Evolutionary conservation across 1,139 yeast species (phyloP), one percentile per base, ranked within the genome.

Genomic region (Blastobotrys serpentis): DNA sequence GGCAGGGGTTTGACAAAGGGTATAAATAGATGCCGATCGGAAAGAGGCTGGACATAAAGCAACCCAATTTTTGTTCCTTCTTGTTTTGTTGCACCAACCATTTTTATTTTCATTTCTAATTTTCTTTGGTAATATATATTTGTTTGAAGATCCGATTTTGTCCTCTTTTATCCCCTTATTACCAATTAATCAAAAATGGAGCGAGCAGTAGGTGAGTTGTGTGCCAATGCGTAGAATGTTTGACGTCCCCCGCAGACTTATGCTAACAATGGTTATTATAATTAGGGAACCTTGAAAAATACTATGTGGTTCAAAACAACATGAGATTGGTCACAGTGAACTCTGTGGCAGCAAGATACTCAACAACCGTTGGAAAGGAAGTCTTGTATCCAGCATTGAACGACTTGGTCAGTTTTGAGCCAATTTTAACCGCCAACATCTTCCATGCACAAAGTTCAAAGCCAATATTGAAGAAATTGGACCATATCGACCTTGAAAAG

Each of bases 321-420:
- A 37, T 21, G 41, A 22, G 26, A 13, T n/a, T 33, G 38, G 38
- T 33, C 10, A n/a, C 38, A 33, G 38, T 33, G 11, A 33, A 33
- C 17, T 33, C 38, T 33, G 48, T 45, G 21, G 32, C 48, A 8
- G 48, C 48, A 2, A 45, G 44, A 8, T 45, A 45, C 34, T 29
- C 41, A 6, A 17, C 7, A 17, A 7, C 37, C 7, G 34, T 45
- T 10, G 26, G 8, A 19, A 32, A 32, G 33, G 30, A 23, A 2
- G 22, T 38, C 41, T 17, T 45, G 34, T 45, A 32, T 25, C 21
- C 30, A n/a, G 44, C 44, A 4, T 25, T 45, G 36, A 21, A 13
- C 21, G 19, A 21, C 5, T 6, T 37, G 36, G 13, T 43, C 26
- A 17, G 17, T 3, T 10, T 32, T 18, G 42, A 46, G 32, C 46